phyloP scores from a whole-genome alignment of 2,329 filamentous ascomycete genomes.

The Tolypocladium album region DNA sequence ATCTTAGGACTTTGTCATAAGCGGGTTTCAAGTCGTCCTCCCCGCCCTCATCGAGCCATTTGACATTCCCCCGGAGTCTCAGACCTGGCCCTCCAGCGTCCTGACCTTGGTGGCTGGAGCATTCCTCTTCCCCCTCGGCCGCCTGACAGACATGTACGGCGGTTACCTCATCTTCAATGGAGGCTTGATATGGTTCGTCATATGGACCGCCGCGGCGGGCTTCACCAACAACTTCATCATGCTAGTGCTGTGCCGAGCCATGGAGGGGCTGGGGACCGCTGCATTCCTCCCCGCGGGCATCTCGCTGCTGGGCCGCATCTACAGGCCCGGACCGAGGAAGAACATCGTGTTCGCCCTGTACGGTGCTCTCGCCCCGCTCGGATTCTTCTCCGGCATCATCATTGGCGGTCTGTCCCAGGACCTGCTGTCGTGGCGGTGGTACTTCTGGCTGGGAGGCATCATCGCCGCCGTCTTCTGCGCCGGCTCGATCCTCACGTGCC shows the following conservation, averaged over 20 bases:
- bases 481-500: conserved; percentile 27
- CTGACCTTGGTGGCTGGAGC: conserved; percentile 43
- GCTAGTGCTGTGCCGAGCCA: conserved; percentile 56
- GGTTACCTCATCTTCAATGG: conserved; percentile 45
- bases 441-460: conserved; percentile 52
- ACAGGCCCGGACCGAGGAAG: conserved; percentile 58
- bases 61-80: conserved; percentile 48
- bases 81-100: conserved; percentile 53
- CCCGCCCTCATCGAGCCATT: conserved; percentile 52
- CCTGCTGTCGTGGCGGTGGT: conserved; percentile 51
- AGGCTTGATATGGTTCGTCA: conserved; percentile 47
- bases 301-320: conserved; percentile 53
- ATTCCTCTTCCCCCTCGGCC: conserved; percentile 51
- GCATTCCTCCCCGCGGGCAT: conserved; percentile 59
- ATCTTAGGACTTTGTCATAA: conserved; percentile 57
- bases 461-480: conserved; percentile 36
- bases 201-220: conserved; percentile 56
- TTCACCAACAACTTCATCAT: conserved; percentile 54
- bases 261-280: conserved; percentile 58
- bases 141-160: conserved; percentile 46
- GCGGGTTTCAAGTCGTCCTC: conserved; percentile 61
- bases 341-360: conserved; percentile 52
- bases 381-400: conserved; percentile 53
- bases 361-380: conserved; percentile 41
- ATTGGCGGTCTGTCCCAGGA: conserved; percentile 52